phyloP scores from a whole-genome alignment of 140 eudicot species.

The Flaveria floridana region DNA sequence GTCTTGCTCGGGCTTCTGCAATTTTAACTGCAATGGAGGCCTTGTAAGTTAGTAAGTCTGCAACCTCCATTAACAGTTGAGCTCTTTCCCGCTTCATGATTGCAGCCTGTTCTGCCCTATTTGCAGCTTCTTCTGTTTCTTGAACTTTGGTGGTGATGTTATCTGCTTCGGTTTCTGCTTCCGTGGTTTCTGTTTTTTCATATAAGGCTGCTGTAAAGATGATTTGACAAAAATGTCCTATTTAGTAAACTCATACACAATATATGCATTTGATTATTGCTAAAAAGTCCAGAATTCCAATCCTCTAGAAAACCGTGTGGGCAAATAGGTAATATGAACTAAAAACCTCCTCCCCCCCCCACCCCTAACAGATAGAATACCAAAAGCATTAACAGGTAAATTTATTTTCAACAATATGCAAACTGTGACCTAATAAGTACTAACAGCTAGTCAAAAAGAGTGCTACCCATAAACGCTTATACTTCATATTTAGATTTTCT shows the following conservation, averaged over 20 bases:
- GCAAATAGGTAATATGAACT: neutral
- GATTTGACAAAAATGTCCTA: slow-evolving; percentile 5
- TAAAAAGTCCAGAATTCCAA: neutral
- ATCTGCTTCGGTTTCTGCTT: slow-evolving; percentile 4
- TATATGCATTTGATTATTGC: neutral
- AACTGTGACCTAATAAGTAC: too few species aligned
- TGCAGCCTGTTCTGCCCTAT: slow-evolving; percentile 45
- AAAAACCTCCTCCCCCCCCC: neutral
- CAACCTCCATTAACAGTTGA: slow-evolving; percentile 63
- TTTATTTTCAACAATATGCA: too few species aligned
- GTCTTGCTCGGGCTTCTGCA: slow-evolving; percentile 51
- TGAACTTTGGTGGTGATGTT: slow-evolving; percentile 32
- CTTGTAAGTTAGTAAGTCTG: slow-evolving; percentile 64
- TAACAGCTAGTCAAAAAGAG: neutral
- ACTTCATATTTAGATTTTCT: neutral
- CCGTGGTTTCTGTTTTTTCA: slow-evolving; percentile 9
- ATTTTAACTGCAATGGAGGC: slow-evolving; percentile 67
- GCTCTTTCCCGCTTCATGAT: slow-evolving; percentile 60
- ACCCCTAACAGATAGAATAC: too few species aligned
- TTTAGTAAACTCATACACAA: slow-evolving; percentile 16
- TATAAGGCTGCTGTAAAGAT: slow-evolving; percentile 20
- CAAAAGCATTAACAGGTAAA: too few species aligned
- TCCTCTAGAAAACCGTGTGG: neutral
- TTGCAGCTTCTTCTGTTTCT: slow-evolving; percentile 53
- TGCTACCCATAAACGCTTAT: neutral